Evolutionary conservation across 169 alveolate species (phyloP).

Genomic region (Cryptosporidium ubiquitum): DNA sequence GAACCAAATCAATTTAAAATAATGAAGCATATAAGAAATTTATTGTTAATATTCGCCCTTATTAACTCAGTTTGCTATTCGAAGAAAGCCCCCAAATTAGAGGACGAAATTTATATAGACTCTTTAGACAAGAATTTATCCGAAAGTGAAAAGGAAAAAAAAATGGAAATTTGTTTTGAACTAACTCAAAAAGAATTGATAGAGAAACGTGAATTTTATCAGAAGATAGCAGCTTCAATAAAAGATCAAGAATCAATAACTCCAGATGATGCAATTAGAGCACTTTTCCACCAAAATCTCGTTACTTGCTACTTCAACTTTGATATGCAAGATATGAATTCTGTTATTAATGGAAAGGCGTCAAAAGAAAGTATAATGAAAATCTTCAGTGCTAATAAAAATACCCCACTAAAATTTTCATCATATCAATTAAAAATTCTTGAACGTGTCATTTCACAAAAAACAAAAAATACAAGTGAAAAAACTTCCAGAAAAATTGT

Average conservation of each 20-base stretch:
- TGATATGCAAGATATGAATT: conserved; percentile 6
- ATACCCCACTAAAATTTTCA: conserved; percentile 50
- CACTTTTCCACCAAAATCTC: conserved; percentile 63
- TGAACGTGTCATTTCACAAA: conserved; percentile 17
- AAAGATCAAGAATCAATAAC: background rate
- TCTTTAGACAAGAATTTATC: conserved; percentile 14
- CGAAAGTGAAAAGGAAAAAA: conserved; percentile 9
- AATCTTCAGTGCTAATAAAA: background rate
- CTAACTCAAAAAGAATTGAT: conserved; percentile 62
- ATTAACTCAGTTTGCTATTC: background rate
- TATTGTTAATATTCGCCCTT: background rate
- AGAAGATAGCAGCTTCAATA: conserved; percentile 33
- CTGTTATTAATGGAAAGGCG: background rate
- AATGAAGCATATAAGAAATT: background rate
- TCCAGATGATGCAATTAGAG: conserved; percentile 45
- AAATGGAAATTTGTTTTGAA: conserved; percentile 54
- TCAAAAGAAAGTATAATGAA: background rate
- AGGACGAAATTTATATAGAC: conserved; percentile 13
- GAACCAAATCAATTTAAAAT: background rate
- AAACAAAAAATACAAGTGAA: background rate
- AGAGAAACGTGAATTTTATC: conserved; percentile 33
- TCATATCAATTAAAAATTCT: conserved; percentile 18
- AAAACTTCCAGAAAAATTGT: background rate
- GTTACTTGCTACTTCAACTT: conserved; percentile 64
- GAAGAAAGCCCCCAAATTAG: background rate